Percentiles rank a stretch among this genome's conserved stretches.
Conservation (phyloP, 2,329 filamentous ascomycete species). For the Fusarium oligoseptatum region DNA sequence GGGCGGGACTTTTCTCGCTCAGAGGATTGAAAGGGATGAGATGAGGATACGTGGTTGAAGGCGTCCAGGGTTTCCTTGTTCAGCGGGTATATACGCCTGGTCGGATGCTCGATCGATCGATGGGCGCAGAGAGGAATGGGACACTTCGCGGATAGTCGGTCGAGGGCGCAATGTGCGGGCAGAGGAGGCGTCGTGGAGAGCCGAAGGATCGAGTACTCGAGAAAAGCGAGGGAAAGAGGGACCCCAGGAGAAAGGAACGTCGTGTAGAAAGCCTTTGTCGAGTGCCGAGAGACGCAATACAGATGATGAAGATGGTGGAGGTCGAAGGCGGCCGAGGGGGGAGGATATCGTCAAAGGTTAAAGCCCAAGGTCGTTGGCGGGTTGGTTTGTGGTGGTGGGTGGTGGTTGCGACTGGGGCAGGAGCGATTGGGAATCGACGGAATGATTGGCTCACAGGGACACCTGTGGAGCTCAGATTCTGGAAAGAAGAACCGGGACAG, state of each 20-base stretch:
- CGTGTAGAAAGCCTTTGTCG: neutral
- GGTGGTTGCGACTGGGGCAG: constrained; percentile 40
- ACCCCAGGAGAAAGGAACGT: constrained; percentile 2
- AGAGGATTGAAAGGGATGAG: constrained; percentile 5
- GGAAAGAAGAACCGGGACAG: constrained; percentile 36
- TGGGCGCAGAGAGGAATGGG: constrained; percentile 29
- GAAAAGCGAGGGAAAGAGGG: constrained; percentile 7
- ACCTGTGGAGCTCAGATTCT: constrained; percentile 33
- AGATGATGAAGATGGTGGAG: neutral
- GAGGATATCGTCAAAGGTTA: constrained; percentile 28
- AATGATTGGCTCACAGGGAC: constrained; percentile 34
- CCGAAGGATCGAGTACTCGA: neutral
- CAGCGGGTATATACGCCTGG: constrained; percentile 9
- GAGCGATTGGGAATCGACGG: constrained; percentile 33
- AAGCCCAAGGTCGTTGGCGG: constrained; percentile 38
- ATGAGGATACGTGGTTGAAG: neutral
- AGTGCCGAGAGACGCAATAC: neutral
- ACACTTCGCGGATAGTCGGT: constrained; percentile 21
- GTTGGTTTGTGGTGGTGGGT: constrained; percentile 39
- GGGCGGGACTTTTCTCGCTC: constrained; percentile 40
- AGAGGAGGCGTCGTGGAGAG: constrained; percentile 15
- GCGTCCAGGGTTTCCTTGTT: neutral
- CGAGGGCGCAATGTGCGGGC: constrained; percentile 40
- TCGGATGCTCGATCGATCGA: constrained; percentile 12
- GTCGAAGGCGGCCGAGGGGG: constrained; percentile 10